Evolutionary conservation across 768 basidiomycete genomes (phyloP).

Genomic region (Rhodotorula kratochvilovae): DNA sequence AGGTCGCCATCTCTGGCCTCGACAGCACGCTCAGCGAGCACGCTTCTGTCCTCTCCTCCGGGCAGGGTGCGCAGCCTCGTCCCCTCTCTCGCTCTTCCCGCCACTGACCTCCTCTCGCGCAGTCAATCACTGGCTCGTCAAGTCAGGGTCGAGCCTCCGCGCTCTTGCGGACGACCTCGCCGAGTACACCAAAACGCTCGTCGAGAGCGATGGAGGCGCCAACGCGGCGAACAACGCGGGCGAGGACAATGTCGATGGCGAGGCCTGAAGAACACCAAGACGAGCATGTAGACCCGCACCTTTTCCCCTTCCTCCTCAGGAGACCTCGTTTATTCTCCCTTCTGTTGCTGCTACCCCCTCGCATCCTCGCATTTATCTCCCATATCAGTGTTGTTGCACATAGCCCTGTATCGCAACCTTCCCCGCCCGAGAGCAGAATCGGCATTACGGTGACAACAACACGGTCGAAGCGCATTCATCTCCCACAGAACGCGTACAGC

Average conservation of each 20-base stretch:
- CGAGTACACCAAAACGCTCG: not conserved
- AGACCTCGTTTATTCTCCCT: not conserved
- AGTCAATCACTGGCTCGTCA: constrained; percentile 11
- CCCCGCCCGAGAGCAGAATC: no score
- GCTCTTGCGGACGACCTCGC: not conserved
- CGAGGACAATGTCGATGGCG: not conserved
- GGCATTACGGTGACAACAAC: not conserved
- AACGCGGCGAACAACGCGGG: no score
- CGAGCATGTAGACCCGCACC: no score
- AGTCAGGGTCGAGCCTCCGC: not conserved
- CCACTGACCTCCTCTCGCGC: not conserved
- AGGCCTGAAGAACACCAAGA: no score
- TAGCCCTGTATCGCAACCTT: not conserved
- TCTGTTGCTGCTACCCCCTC: not conserved
- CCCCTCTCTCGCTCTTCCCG: not conserved
- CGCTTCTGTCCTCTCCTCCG: not conserved
- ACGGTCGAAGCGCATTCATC: not conserved
- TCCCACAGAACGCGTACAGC: constrained; percentile 5
- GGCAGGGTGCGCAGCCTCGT: not conserved
- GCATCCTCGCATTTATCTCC: not conserved
- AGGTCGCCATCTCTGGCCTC: constrained; percentile 11
- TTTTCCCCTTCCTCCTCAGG: not conserved
- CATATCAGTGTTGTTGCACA: not conserved
- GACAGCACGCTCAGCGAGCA: not conserved
- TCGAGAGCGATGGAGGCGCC: no score